These are phyloP conservation scores for Geotrichum histeridarum DNA, from an alignment of 1,139 yeast genomes.

Conservation along the genomic window DNA sequence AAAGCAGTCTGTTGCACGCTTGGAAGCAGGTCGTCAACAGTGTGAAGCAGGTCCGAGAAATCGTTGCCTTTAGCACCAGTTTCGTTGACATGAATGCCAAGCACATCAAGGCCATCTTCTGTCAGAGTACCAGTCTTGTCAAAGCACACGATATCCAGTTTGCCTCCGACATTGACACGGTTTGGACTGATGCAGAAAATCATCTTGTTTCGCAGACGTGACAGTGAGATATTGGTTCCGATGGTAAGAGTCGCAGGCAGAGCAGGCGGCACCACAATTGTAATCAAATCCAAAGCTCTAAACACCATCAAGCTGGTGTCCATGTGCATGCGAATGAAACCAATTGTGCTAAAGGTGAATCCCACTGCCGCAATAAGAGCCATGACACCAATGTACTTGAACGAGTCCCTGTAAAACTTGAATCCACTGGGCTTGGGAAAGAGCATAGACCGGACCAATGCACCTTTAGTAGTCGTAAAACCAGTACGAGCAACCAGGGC, in stretches of 20 bases:
- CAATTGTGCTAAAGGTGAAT: slow-evolving; percentile 74
- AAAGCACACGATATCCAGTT: slow-evolving; percentile 81
- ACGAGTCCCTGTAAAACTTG: slow-evolving; percentile 89
- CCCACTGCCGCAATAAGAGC: slow-evolving; percentile 78
- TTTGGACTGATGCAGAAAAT: slow-evolving; percentile 92
- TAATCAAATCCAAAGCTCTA: slow-evolving; percentile 86
- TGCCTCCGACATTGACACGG: slow-evolving; percentile 90
- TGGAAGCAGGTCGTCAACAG: slow-evolving; percentile 34
- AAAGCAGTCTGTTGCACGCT: slow-evolving; percentile 15
- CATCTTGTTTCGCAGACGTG: slow-evolving; percentile 59
- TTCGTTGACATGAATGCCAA: slow-evolving; percentile 62
- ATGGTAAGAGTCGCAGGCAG: slow-evolving; percentile 94
- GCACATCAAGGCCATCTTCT: slow-evolving; percentile 90
- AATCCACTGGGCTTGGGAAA: slow-evolving; percentile 94
- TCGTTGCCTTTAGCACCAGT: slow-evolving; percentile 32
- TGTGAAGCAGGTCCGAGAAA: slow-evolving; percentile 45
- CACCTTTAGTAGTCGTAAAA: slow-evolving; percentile 93
- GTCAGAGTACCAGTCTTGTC: slow-evolving; percentile 97
- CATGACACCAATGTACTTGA: slow-evolving; percentile 94
- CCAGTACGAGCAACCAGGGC: slow-evolving; percentile 90
- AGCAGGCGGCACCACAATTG: slow-evolving; percentile 98
- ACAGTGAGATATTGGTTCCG: slow-evolving; percentile 88
- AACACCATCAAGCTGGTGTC: slow-evolving; percentile 65
- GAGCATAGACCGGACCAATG: slow-evolving; percentile 87
- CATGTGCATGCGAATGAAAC: slow-evolving; percentile 72